phyloP scores from a whole-genome alignment of 768 basidiomycete genomes.

The Phlegmacium glaucopus region DNA sequence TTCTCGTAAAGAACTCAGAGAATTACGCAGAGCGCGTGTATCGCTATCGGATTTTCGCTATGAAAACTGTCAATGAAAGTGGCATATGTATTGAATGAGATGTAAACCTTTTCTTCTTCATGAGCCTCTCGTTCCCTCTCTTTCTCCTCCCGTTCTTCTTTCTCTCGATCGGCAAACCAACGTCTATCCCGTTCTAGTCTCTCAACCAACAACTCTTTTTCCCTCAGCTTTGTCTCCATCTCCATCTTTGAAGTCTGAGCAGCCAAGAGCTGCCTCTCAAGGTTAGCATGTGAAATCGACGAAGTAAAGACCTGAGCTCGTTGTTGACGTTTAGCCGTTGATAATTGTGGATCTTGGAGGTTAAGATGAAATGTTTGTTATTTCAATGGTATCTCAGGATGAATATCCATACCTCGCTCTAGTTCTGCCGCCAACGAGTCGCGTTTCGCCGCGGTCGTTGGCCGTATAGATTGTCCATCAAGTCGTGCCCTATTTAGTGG shows the following conservation, averaged over 20 bases:
- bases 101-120: constrained; percentile 59
- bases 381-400: too few relatives aligned
- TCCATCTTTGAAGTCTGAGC: constrained; percentile 61
- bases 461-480: constrained; percentile 17
- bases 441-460: constrained; percentile 44
- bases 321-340: constrained; percentile 65
- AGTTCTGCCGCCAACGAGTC: constrained; percentile 67
- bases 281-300: constrained; percentile 54
- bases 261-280: constrained; percentile 67
- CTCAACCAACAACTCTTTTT: constrained; percentile 61
- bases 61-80: background rate
- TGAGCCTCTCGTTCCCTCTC: constrained; percentile 49
- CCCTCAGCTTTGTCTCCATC: constrained; percentile 63
- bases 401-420: constrained; percentile 47
- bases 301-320: constrained; percentile 62
- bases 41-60: constrained; percentile 51
- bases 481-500: constrained; percentile 14
- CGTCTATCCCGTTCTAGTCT: constrained; percentile 67
- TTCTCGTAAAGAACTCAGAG: constrained; percentile 49
- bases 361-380: too few relatives aligned
- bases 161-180: constrained; percentile 66
- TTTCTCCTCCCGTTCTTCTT: constrained; percentile 65
- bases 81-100: background rate
- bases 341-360: constrained; percentile 56
- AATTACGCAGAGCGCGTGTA: constrained; percentile 46